Percentiles rank a stretch among this genome's conserved stretches.
Evolutionary conservation across 768 basidiomycete genomes (phyloP).

Genomic region (Leccinum longicurvipes): DNA sequence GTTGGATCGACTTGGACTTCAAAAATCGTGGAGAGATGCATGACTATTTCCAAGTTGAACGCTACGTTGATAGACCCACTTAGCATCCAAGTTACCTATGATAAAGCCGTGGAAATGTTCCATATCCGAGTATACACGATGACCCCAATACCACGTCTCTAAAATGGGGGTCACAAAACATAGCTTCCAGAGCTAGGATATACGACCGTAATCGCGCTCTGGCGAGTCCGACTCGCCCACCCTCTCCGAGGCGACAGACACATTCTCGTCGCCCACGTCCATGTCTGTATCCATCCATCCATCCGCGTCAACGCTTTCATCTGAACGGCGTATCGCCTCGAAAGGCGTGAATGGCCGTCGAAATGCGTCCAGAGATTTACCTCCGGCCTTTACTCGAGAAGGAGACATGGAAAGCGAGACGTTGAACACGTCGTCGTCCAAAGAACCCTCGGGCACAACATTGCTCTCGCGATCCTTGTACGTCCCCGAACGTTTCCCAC

Average conservation of each 20-base stretch:
- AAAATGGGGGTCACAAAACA: not conserved
- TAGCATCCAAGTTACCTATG: no score
- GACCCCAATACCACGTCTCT: not conserved
- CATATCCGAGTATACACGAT: not conserved
- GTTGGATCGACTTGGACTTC: no score
- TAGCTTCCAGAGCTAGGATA: not conserved
- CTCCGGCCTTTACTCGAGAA: not conserved
- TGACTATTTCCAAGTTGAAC: no score
- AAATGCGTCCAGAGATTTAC: not conserved
- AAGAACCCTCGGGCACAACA: not conserved
- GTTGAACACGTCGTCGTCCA: conserved; percentile 21
- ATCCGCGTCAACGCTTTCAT: conserved; percentile 24
- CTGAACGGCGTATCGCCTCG: not conserved
- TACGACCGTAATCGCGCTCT: not conserved
- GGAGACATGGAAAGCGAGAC: not conserved
- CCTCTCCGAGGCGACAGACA: conserved; percentile 13
- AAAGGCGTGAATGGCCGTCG: conserved; percentile 13
- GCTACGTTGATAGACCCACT: no score
- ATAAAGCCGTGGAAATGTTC: not conserved
- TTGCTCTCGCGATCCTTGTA: conserved; percentile 15
- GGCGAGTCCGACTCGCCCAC: conserved; percentile 9
- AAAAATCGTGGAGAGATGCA: no score
- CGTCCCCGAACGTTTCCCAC: conserved; percentile 2
- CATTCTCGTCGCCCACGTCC: conserved; percentile 31
- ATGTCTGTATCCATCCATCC: conserved; percentile 41